Evolutionary conservation across 345 rosid species (phyloP).

Genomic region (Gossypium mustelinum): DNA sequence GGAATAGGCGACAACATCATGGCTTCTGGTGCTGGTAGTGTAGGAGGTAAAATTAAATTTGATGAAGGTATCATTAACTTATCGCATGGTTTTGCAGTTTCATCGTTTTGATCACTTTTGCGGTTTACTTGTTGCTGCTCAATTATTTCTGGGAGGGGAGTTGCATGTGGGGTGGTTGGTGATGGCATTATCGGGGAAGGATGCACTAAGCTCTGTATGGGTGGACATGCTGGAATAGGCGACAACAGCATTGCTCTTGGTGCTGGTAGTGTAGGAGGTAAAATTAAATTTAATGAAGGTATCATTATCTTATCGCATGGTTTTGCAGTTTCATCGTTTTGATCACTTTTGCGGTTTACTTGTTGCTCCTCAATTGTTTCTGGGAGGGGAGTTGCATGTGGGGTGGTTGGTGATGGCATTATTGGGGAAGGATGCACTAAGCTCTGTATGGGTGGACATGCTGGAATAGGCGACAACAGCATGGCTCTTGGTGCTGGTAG

Average conservation of each 20-base stretch:
- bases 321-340: not conserved
- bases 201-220: no score
- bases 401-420: not conserved
- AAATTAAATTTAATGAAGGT: not conserved
- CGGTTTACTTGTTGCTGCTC: not conserved
- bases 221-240: not conserved
- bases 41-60: not conserved
- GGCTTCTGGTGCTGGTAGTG: not conserved
- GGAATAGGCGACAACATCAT: not conserved
- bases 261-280: not conserved
- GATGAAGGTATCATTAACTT: not conserved
- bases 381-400: no score
- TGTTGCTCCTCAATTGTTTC: not conserved
- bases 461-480: not conserved
- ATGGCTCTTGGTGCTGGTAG: not conserved
- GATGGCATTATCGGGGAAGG: not conserved
- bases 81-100: not conserved
- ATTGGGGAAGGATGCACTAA: not conserved
- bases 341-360: not conserved
- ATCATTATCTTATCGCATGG: not conserved
- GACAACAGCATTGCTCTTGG: not conserved
- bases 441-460: not conserved
- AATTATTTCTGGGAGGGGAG: not conserved
- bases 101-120: not conserved
- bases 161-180: not conserved